Conservation (phyloP, 1,139 yeast species). For the Tardiomyces depauwii region DNA sequence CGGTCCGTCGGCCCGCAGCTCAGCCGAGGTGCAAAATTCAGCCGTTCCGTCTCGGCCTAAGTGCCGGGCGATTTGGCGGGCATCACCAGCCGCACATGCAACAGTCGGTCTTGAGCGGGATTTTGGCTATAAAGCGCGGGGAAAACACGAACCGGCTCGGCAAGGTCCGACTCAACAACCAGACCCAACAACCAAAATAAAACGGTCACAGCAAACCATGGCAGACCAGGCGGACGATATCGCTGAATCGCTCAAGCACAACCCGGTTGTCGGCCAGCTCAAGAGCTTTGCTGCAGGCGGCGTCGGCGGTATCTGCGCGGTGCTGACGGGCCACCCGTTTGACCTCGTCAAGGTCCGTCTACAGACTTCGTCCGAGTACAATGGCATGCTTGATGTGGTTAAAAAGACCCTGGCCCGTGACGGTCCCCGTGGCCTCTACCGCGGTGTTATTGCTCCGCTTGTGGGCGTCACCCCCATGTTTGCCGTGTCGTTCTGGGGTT, state of each 20-base stretch:
- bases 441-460: slow-evolving; percentile 84
- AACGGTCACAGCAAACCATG: neutral
- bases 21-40: neutral
- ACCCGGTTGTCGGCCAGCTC: slow-evolving; percentile 30
- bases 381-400: slow-evolving; percentile 54
- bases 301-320: slow-evolving; percentile 74
- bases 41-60: neutral
- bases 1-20: neutral
- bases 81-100: too few species aligned
- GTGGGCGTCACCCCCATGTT: slow-evolving; percentile 97
- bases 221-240: slow-evolving; percentile 6
- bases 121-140: too few species aligned
- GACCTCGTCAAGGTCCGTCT: slow-evolving; percentile 87
- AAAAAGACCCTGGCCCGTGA: slow-evolving; percentile 57
- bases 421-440: slow-evolving; percentile 69
- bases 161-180: neutral
- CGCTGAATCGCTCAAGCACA: slow-evolving; percentile 1
- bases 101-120: too few species aligned
- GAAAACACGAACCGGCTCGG: neutral
- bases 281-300: slow-evolving; percentile 92
- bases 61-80: neutral
- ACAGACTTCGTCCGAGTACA: slow-evolving; percentile 55
- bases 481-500: slow-evolving; percentile 98
- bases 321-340: slow-evolving; percentile 90
- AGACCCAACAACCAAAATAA: neutral